Evolutionary conservation across 2,329 filamentous ascomycete species (phyloP), one percentile per base, ranked within the genome.

Genomic region (Colletotrichum camelliae): DNA sequence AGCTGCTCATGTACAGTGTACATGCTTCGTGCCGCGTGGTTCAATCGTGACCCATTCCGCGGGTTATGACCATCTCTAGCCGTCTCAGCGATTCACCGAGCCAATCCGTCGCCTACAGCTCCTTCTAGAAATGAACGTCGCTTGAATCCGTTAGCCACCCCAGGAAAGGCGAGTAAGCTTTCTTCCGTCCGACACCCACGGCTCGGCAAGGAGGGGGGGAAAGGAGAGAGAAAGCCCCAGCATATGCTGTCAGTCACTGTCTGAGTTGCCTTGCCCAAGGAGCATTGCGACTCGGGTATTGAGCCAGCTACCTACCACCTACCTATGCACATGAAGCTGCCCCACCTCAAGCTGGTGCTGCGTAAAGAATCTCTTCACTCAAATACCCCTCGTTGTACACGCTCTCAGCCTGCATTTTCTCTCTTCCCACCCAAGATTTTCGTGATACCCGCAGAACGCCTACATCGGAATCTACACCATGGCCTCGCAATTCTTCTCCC

Each of bases 401-500:
- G 10, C 18, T 43, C 16, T 29, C 33, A 5, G 16, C 8, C 24
- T 24, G 4, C 8, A 9, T 15, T 67, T 4, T 6, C 3, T 13
- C 29, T 29, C 29, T 21, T 33, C n/a, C 27, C 31, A 13, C 15
- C 29, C 18, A 43, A 35, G 13, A 13, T 52, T n/a, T 66, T n/a
- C 29, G 29, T n/a, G 58, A 35, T 61, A 61, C 12, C 18, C 58
- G 15, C 58, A 61, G 13, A 21, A 33, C 18, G 58, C 27, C 27
- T 52, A 52, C 18, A 21, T 12, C 43, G 18, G 12, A 24, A 66
- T 29, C 24, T 13, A 48, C 64, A 52, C 35, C 27, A 87, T 88
- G 84, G 79, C 82, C 55, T 79, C 83, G 43, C 80, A 83, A 2
- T 80, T 88, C 67, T 92, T 92, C 82, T 91, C 89, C 3, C 87